Conservation (phyloP, 2,329 filamentous ascomycete species). For the Aspergillus sp. region DNA sequence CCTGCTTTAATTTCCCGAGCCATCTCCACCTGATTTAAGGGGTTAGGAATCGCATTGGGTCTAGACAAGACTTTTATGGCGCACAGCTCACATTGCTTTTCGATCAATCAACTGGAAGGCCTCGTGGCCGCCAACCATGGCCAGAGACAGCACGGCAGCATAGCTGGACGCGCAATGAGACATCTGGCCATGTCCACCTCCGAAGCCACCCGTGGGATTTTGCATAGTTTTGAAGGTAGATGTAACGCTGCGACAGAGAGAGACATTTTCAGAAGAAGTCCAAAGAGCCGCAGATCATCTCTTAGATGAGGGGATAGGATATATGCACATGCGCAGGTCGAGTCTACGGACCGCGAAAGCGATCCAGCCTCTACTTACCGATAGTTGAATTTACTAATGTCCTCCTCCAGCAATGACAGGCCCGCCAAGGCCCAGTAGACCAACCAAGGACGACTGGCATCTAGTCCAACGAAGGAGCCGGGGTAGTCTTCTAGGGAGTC, state of each 20-base stretch:
- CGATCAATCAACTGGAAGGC: slow-evolving; percentile 77
- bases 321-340: neutral
- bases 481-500: slow-evolving; percentile 62
- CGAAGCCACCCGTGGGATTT: slow-evolving; percentile 81
- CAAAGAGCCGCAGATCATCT: neutral
- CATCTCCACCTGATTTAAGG: slow-evolving; percentile 68
- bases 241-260: slow-evolving; percentile 51
- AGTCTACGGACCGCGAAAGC: neutral
- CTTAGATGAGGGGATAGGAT: neutral
- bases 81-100: slow-evolving; percentile 61
- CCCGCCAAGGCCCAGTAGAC: slow-evolving; percentile 87
- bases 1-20: slow-evolving; percentile 81
- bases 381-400: slow-evolving; percentile 64
- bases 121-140: slow-evolving; percentile 73
- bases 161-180: slow-evolving; percentile 90
- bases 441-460: slow-evolving; percentile 90
- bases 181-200: slow-evolving; percentile 86
- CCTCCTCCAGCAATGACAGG: slow-evolving; percentile 73
- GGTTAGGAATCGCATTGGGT: slow-evolving; percentile 19
- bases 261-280: slow-evolving; percentile 11
- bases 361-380: slow-evolving; percentile 43
- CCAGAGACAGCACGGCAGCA: slow-evolving; percentile 75
- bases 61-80: neutral
- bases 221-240: slow-evolving; percentile 79
- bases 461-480: slow-evolving; percentile 67